A percentile compares a stretch with the other conserved stretches of the same genome.
Evolutionary conservation across 202 grass and related monocot species (phyloP).

Genomic region (Hordeum pubiflorum): DNA sequence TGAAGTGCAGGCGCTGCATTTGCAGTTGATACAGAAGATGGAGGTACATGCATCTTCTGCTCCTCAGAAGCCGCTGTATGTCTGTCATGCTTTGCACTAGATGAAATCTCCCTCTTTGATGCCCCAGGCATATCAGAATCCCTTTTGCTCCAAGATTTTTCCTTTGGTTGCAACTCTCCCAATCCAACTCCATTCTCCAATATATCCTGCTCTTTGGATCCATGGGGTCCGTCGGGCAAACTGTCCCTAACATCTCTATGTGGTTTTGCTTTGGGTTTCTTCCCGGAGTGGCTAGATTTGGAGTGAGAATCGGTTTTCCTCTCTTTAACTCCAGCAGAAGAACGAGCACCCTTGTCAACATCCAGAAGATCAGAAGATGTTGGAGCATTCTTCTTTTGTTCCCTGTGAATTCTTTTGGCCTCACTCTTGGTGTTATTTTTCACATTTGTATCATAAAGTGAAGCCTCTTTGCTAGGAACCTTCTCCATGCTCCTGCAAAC

Average conservation of each 20-base stretch:
- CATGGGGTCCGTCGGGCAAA: conserved; percentile 35
- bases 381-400: conserved; percentile 43
- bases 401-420: conserved; percentile 49
- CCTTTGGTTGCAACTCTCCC: conserved; percentile 37
- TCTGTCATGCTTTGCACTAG: conserved; percentile 44
- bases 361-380: conserved; percentile 46
- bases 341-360: conserved; percentile 30
- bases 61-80: conserved; percentile 28
- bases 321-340: conserved; percentile 43
- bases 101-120: conserved; percentile 44
- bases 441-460: conserved; percentile 32
- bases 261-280: conserved; percentile 49
- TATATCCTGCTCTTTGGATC: conserved; percentile 19
- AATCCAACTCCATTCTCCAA: conserved; percentile 44
- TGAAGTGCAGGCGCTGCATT: conserved; percentile 35
- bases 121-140: conserved; percentile 35
- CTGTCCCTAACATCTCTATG: conserved; percentile 43
- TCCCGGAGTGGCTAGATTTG: conserved; percentile 49
- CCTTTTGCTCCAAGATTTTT: conserved; percentile 43
- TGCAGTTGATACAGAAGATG: conserved; percentile 35
- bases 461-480: conserved; percentile 44
- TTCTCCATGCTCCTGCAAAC: conserved; percentile 33
- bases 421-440: conserved; percentile 53
- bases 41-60: conserved; percentile 48
- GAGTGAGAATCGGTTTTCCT: conserved; percentile 44